Percentiles rank a stretch among this genome's conserved stretches.
Conservation (phyloP, 192 early-diverging fungal species). For the Chytriomyces sp. region DNA sequence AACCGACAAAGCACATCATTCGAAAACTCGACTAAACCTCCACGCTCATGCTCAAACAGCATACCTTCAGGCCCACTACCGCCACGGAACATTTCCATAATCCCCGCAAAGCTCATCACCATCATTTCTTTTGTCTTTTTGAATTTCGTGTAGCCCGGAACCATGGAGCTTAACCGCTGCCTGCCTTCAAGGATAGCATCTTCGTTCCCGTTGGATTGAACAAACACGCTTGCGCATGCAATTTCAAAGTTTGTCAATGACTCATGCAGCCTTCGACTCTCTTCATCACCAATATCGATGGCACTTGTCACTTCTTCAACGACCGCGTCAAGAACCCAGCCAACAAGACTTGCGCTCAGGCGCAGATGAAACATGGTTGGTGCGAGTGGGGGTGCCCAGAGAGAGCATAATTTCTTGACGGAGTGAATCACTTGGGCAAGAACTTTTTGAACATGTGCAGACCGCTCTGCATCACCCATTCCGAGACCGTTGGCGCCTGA, state of each 20-base stretch:
- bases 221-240: background rate
- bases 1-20: conserved; percentile 43
- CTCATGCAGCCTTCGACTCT: conserved; percentile 42
- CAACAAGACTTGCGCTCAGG: conserved; percentile 21
- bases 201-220: background rate
- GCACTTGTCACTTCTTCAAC: conserved; percentile 31
- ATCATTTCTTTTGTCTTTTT: conserved; percentile 35
- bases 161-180: background rate
- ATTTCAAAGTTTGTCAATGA: conserved; percentile 26
- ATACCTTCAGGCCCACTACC: conserved; percentile 18
- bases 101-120: conserved; percentile 44
- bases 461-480: conserved; percentile 2
- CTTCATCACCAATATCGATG: conserved; percentile 52
- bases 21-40: conserved; percentile 40
- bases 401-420: background rate
- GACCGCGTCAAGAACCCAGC: conserved; percentile 25
- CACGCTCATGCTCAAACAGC: conserved; percentile 8
- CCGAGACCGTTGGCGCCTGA: conserved; percentile 7
- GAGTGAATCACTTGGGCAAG: conserved; percentile 16
- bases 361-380: conserved; percentile 1
- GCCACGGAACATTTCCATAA: conserved; percentile 47
- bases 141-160: conserved; percentile 27
- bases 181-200: background rate
- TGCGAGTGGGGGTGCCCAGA: conserved; percentile 27
- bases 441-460: background rate